Evolutionary conservation across 768 basidiomycete genomes (phyloP).

Genomic region (Gymnopilus dilepis): DNA sequence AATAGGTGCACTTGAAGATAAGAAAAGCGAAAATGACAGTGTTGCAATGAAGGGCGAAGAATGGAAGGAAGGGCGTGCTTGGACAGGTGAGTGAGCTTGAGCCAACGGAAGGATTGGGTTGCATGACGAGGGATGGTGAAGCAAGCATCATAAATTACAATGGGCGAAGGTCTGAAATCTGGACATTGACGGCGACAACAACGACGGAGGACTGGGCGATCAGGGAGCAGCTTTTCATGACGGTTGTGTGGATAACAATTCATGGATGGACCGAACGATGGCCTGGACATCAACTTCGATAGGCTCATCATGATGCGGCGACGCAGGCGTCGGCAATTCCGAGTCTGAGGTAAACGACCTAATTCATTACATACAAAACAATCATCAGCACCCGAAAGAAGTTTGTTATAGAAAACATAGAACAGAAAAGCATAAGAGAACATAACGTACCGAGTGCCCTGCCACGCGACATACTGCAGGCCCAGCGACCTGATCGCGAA

Average conservation of each 20-base stretch:
- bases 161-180: background rate
- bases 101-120: background rate
- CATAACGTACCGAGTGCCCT: constrained; percentile 41
- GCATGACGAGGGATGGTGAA: background rate
- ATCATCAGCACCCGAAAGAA: too few relatives aligned
- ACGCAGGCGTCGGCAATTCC: background rate
- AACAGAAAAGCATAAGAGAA: background rate
- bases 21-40: background rate
- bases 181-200: background rate
- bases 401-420: too few relatives aligned
- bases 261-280: constrained; percentile 43
- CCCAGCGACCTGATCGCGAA: constrained; percentile 58
- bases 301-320: constrained; percentile 17
- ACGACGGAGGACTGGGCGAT: background rate
- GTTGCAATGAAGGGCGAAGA: background rate
- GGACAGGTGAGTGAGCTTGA: background rate
- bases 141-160: constrained; percentile 7
- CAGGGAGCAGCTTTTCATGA: background rate
- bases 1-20: background rate
- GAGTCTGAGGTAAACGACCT: constrained; percentile 6
- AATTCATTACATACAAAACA: too few relatives aligned
- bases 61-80: background rate
- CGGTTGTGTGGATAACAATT: constrained; percentile 21
- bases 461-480: constrained; percentile 66
- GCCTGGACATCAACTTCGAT: constrained; percentile 46